Base-by-base conservation (phyloP, 1,139 yeast genomes). In the Suzukiozyma palmioleophila region DNA sequence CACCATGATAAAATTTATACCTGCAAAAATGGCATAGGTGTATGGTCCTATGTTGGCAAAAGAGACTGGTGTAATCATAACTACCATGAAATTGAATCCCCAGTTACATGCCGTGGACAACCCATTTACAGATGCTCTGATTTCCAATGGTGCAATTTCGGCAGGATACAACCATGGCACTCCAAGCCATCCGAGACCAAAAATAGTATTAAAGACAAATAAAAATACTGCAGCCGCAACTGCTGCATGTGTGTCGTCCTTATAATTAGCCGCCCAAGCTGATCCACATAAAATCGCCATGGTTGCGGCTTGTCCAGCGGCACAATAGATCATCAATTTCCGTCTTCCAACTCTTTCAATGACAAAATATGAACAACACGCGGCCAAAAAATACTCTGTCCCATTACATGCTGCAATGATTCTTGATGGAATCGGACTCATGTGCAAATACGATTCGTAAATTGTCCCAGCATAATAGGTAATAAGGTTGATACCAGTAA, bases 291-390 rank as follows among this genome's bases (percentile, higher is more conserved):
- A 54, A 14, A 60, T 50, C 15, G 59, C 63, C 69, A 64, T 64
- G 21, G 58, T 53, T 11, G 57, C 29, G 16, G 65, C 57, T 53
- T 73, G 66, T 45, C 80, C 81, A 34, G 60, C 55, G 22, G 84
- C 78, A 47, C 84, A 84, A 46, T 62, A 60, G 38, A 78, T 53
- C 48, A 79, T 56, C 36, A 77, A 56, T 7, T 67, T 53, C 49
- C 84, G 66, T 60, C 84, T 69, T 39, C 84, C 84, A 40, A 73
- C 54, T 32, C 60, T 58, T 51, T 79, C 84, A 49, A 76, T 65
- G 15, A 75, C 62, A 44, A 57, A 64, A 50, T 65, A 59, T 0
- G 78, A 73, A 32, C 73, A 49, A 41, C 68, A 59, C 1, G 77
- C 69, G 1, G 74, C 76, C 38, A 74, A 45, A 41, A 62, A 62